Conservation (phyloP, 2,329 filamentous ascomycete species). For the Verticillium nubilum region DNA sequence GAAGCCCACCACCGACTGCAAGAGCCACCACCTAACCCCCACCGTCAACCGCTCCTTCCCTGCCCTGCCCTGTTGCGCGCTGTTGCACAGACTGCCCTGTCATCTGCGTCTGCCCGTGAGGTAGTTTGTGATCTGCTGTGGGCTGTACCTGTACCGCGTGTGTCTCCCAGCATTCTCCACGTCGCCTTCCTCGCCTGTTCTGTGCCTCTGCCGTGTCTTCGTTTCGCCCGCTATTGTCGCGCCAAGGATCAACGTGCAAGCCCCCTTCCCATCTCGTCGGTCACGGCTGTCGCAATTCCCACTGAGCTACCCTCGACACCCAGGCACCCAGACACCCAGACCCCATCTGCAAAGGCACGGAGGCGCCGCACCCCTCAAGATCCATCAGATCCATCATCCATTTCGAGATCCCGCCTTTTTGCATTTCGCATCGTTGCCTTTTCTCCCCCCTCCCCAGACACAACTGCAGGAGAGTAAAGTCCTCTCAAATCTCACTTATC, state of each 20-base stretch:
- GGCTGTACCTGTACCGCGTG: neutral
- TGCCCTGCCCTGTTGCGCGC: neutral
- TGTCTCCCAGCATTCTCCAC: neutral
- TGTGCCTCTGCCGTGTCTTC: neutral
- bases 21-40: neutral
- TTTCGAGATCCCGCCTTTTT: neutral
- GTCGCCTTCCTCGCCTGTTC: neutral
- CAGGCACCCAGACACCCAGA: neutral
- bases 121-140: neutral
- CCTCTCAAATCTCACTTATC: neutral
- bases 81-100: neutral
- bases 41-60: neutral
- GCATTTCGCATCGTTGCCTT: neutral
- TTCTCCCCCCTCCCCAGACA: neutral
- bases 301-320: neutral
- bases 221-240: neutral
- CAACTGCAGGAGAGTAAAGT: slow-evolving; percentile 1
- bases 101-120: too few relatives aligned
- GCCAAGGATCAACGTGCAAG: neutral
- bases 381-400: neutral
- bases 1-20: neutral
- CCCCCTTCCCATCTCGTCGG: neutral
- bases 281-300: neutral
- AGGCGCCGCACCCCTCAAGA: neutral
- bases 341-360: neutral